Percentiles rank a stretch among this genome's conserved stretches.
Evolutionary conservation across 2,329 filamentous ascomycete species (phyloP).

Genomic region (Lachnum nothofagi): DNA sequence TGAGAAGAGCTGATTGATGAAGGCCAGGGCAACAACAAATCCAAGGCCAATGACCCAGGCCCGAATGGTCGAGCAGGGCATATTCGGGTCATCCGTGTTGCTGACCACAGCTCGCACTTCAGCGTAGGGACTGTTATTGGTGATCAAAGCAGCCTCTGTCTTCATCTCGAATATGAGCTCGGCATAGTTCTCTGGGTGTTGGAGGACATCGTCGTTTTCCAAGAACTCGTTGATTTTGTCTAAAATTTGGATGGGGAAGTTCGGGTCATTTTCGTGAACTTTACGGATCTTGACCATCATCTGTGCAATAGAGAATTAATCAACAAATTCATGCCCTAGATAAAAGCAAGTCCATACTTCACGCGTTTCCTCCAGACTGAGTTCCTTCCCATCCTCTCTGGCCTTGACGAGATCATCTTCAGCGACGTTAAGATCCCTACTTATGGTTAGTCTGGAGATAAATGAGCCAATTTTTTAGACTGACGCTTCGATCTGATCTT

Average conservation of each 20-base stretch:
- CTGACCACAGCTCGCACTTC: constrained; percentile 52
- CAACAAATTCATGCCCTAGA: too few relatives aligned
- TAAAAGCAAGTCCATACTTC: constrained; percentile 22
- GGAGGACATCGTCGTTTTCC: constrained; percentile 40
- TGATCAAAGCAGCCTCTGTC: constrained; percentile 49
- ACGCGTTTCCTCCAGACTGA: constrained; percentile 41
- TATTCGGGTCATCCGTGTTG: constrained; percentile 54
- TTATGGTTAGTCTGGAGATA: background rate
- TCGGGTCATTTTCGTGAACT: constrained; percentile 43
- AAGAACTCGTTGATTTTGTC: constrained; percentile 40
- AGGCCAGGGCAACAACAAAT: constrained; percentile 12
- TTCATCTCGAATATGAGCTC: constrained; percentile 50
- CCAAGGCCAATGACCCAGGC: constrained; percentile 57
- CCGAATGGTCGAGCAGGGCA: constrained; percentile 60
- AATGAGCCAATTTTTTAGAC: background rate
- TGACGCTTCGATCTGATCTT: background rate
- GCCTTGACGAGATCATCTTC: constrained; percentile 44
- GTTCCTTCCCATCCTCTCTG: constrained; percentile 38
- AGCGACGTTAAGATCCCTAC: constrained; percentile 38
- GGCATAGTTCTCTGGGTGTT: constrained; percentile 43
- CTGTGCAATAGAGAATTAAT: constrained; percentile 7
- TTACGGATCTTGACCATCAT: constrained; percentile 37
- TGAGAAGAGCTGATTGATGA: constrained; percentile 21
- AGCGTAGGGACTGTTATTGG: constrained; percentile 52
- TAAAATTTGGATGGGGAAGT: constrained; percentile 41